Evolutionary conservation across 2,329 filamentous ascomycete genomes (phyloP), one percentile per base, ranked within the genome.

Genomic region (Colletotrichum echinochloae): DNA sequence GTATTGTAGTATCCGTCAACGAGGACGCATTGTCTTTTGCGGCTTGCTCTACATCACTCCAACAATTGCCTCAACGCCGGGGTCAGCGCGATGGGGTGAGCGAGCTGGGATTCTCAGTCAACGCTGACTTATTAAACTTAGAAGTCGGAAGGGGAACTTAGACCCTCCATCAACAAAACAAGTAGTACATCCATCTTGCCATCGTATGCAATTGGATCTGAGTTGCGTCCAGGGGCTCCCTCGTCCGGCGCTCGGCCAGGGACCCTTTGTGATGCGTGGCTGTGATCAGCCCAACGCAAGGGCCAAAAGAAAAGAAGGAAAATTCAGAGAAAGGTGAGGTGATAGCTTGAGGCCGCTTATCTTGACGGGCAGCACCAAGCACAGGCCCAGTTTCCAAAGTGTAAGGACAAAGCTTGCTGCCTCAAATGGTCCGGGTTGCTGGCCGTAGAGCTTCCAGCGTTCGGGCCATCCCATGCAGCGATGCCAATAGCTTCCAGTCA

Each of bases 321-420:
- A 55, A 20, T 26, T 52, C 26, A 9, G 30, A 28, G n/a, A 14
- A 23, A 49, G 41, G 44, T 41, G 44, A 51, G 52, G 51, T 44
- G 26, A 37, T 46, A 26, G 23, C 46, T 59, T 59, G 56, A 59
- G 56, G 30, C 41, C 30, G 41, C 65, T 48, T 26, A 55, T 60
- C 28, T 48, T 61, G 48, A n/a, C 30, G 26, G 55, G 20, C 60
- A n/a, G 14, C 61, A 28, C 33, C 5, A 33, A 56, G 52, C 60
- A 60, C 51, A 68, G 52, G 44, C 52, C 18, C 46, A 26, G 66
- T 70, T 60, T 69, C 62, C 46, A 66, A 55, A 26, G 41, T 66
- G 66, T 60, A 60, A 35, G 63, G 66, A 49, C 62, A 65, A 49
- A 44, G 66, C 66, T 63, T 70, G 66, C 66, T 60, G 56, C 61